These are phyloP conservation scores for Cucumis sativus DNA, from an alignment of 306 rosid genomes.

Conservation along the genomic window Cucumber_9930_V3 NC_026660.2:23282501-23283000, in stretches of 20 bases:
- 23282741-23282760: neutral
- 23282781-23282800: constrained; percentile 91
- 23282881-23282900: constrained; percentile 99
- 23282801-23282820: constrained; percentile 99
- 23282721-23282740: neutral
- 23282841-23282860: constrained; percentile 97
- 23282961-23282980: neutral
- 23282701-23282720: neutral
- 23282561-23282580: neutral
- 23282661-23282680: neutral
- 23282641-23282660: neutral
- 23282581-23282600: neutral
- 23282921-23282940: constrained; percentile 73
- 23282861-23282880: constrained; percentile 99
- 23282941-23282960: neutral
- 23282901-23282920: constrained; percentile 90
- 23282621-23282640: neutral
- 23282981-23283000: neutral
- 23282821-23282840: constrained; percentile 98
- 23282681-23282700: neutral
- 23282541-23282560: neutral
- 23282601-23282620: neutral
- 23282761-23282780: neutral
- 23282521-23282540: constrained; percentile 10
- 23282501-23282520: constrained; percentile 98